A percentile compares a stretch with the other conserved stretches of the same genome.
Evolutionary conservation across 805 yeast species (phyloP).

Genomic region (Suhomyces prunicola): DNA sequence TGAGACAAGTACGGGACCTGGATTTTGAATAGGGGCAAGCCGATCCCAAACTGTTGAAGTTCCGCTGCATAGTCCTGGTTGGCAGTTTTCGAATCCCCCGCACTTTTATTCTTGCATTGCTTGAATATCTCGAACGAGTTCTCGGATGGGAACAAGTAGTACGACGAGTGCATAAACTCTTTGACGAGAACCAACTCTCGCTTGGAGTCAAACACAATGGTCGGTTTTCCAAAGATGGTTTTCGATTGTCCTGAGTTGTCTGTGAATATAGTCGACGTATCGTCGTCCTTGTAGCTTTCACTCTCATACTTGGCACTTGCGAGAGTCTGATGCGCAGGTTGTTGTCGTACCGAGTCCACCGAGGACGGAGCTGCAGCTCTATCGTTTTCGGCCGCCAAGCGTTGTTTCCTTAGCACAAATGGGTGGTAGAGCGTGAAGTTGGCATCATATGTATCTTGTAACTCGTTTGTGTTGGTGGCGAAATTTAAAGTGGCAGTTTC

Average conservation of each 20-base stretch:
- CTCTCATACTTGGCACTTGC: not conserved
- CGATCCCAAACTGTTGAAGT: constrained; percentile 21
- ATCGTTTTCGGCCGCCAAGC: constrained; percentile 12
- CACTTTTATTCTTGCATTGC: constrained; percentile 10
- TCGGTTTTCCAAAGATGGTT: constrained; percentile 18
- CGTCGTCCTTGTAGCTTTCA: constrained; percentile 14
- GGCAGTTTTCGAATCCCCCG: not conserved
- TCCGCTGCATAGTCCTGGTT: not conserved
- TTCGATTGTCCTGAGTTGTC: constrained; percentile 7
- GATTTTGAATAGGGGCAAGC: constrained; percentile 37
- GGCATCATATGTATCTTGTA: constrained; percentile 36
- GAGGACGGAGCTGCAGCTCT: not conserved
- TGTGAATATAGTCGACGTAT: constrained; percentile 17
- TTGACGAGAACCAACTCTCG: constrained; percentile 29
- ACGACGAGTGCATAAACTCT: constrained; percentile 29
- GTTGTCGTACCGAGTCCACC: not conserved
- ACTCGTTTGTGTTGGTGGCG: constrained; percentile 12
- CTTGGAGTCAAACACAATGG: constrained; percentile 24
- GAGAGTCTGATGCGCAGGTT: not conserved
- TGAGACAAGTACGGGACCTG: constrained; percentile 35
- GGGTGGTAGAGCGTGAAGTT: constrained; percentile 39
- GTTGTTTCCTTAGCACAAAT: constrained; percentile 29
- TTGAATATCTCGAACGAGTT: constrained; percentile 30
- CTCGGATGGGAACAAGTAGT: constrained; percentile 29
- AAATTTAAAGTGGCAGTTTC: constrained; percentile 35